Percentiles rank a stretch among this genome's conserved stretches.
Evolutionary conservation across 352 stramenopile genomes (phyloP).

Genomic region (Pythium brassicae): DNA sequence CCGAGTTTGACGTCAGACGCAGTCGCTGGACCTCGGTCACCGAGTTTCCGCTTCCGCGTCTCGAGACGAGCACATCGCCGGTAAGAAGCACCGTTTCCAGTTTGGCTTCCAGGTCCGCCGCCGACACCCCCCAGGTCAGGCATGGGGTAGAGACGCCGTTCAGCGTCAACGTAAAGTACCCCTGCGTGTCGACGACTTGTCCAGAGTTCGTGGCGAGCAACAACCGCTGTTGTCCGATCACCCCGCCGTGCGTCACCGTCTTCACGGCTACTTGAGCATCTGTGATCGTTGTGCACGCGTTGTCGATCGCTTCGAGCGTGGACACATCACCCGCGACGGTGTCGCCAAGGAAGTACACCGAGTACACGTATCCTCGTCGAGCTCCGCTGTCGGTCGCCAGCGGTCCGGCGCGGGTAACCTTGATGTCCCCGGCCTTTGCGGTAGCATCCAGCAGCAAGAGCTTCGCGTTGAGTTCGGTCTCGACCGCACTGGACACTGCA

Average conservation of each 20-base stretch:
- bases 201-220: conserved; percentile 80
- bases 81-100: conserved; percentile 33
- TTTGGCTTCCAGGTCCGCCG: conserved; percentile 34
- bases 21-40: conserved; percentile 69
- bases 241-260: conserved; percentile 72
- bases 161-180: conserved; percentile 50
- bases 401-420: conserved; percentile 49
- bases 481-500: conserved; percentile 16
- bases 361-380: conserved; percentile 82
- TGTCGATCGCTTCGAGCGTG: conserved; percentile 18
- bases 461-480: conserved; percentile 20
- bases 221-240: conserved; percentile 74
- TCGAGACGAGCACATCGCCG: conserved; percentile 54
- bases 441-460: conserved; percentile 22
- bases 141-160: conserved; percentile 28
- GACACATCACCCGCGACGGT: conserved; percentile 83
- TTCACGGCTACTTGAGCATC: conserved; percentile 24
- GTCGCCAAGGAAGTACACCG: conserved; percentile 90
- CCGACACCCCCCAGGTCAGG: conserved; percentile 53
- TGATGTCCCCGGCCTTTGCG: conserved; percentile 28
- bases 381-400: conserved; percentile 25
- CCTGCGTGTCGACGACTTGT: conserved; percentile 42
- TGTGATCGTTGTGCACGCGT: conserved; percentile 24
- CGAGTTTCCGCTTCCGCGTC: conserved; percentile 50
- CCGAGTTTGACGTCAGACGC: conserved; percentile 60